Base-by-base conservation (phyloP, 768 basidiomycete species). In the Imleria badia region DNA sequence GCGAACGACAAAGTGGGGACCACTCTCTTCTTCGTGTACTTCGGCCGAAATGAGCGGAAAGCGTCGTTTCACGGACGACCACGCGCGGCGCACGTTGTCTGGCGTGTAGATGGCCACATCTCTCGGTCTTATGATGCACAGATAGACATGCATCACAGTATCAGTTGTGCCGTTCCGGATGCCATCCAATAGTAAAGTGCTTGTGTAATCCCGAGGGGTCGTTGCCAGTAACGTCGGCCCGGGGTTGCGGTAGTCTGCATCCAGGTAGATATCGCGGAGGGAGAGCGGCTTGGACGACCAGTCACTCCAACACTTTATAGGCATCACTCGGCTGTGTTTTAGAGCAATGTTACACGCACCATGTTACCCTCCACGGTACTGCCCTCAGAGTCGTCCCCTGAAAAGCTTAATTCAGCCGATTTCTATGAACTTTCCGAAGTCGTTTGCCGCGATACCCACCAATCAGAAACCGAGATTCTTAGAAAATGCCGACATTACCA, bases 21-120 rank as follows among this genome's bases (percentile, higher is more conserved):
- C 59, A 12, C 65, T 58, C 20, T 67, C 58, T 7, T 69, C 26
- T 26, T 26, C 26, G 26, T 26, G 26, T 26, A 26, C 26, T 6
- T 26, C 26, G 26, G 26, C 26, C 26, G 73, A 80, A 29, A 84
- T 75, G 6, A 84, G 67, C 4, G 82, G 83, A 56, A 75, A 81
- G 31, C 69, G 73, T 26, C 62, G 69, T 62, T 84, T 84, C 35
- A 81, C 61, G 30, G 71, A 60, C n/a, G 63, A 51, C 81, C 81
- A 84, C 8, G 77, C 71, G 26, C 69, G 65, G 7, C 44, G 46
- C 31, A 83, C 60, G 53, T 76, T 79, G 26, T 61, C 58, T 2
- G 58, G 48, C 26, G 61, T 46, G 50, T 63, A 59, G 47, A 60
- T 48, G 72, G 44, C 38, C 59, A 52, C 41, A 56, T 51, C 60